These are phyloP conservation scores for Lyophyllum atratum DNA, from an alignment of 768 basidiomycete species.

Conservation along the genomic window DNA sequence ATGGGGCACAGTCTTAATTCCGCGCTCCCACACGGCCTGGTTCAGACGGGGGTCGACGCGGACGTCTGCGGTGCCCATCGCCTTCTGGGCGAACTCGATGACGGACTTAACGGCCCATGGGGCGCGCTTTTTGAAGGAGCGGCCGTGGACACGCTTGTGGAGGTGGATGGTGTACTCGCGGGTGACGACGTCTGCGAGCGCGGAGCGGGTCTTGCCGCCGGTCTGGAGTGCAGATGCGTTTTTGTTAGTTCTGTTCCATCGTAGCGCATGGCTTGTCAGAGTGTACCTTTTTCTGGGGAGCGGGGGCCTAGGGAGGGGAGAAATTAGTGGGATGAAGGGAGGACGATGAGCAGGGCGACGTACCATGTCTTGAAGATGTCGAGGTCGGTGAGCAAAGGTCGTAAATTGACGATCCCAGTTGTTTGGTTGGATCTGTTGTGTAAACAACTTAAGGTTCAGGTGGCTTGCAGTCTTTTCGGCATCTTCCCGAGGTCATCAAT, in stretches of 20 bases:
- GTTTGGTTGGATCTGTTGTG: slow-evolving; percentile 44
- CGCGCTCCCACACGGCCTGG: slow-evolving; percentile 92
- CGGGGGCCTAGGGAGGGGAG: slow-evolving; percentile 42
- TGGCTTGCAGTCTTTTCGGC: slow-evolving; percentile 50
- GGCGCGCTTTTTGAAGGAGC: slow-evolving; percentile 96
- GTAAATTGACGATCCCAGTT: slow-evolving; percentile 26
- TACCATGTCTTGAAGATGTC: slow-evolving; percentile 74
- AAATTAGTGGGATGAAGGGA: slow-evolving; percentile 3
- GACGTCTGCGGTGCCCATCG: slow-evolving; percentile 96
- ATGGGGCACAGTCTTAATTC: slow-evolving; percentile 93
- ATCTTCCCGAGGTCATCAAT: slow-evolving; percentile 25
- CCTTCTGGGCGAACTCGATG: slow-evolving; percentile 85
- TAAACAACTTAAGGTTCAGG: slow-evolving; percentile 55
- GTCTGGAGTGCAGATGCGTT: slow-evolving; percentile 39
- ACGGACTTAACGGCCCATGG: slow-evolving; percentile 97
- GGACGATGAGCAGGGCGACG: slow-evolving; percentile 24
- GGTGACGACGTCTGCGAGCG: slow-evolving; percentile 96
- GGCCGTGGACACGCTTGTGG: slow-evolving; percentile 91
- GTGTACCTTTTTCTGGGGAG: slow-evolving; percentile 60
- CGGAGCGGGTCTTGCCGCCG: slow-evolving; percentile 89
- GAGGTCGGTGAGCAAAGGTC: slow-evolving; percentile 53
- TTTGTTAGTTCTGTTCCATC: slow-evolving; percentile 3
- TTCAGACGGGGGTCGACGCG: slow-evolving; percentile 95
- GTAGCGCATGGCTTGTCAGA: background rate
- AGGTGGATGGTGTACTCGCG: slow-evolving; percentile 99